Conservation (phyloP, 345 rosid species). For the Luvunga scandens region DNA sequence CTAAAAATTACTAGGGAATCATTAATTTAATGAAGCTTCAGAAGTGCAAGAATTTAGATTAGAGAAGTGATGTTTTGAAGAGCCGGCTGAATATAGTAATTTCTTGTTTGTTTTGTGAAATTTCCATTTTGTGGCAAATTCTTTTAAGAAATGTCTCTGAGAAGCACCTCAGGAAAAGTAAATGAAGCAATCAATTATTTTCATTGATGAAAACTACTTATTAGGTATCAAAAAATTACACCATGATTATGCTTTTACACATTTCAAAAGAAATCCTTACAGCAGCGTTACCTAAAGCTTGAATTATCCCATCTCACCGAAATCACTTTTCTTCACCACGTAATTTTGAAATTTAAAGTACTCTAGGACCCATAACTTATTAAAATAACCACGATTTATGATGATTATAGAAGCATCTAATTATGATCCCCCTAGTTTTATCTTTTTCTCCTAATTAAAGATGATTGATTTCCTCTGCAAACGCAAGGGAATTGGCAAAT, state of each 20-base stretch:
- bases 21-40: background rate
- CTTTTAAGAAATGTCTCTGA: background rate
- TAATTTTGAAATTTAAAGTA: constrained; percentile 17
- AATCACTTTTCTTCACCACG: background rate
- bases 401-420: constrained; percentile 20
- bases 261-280: background rate
- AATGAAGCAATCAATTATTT: background rate
- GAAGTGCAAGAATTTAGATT: background rate
- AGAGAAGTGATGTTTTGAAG: background rate
- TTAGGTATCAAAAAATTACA: background rate
- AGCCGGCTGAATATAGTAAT: too few species aligned
- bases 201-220: background rate
- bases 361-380: background rate
- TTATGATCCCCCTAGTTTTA: constrained; percentile 14
- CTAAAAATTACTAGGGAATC: background rate
- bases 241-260: background rate
- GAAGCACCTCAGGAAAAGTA: background rate
- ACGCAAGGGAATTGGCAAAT: too few species aligned
- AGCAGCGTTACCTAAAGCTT: background rate
- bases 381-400: constrained; percentile 16
- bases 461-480: too few species aligned
- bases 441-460: constrained; percentile 8
- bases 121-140: background rate
- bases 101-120: background rate
- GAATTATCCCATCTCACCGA: background rate